Conservation (phyloP, 2,329 filamentous ascomycete genomes). For the Colletotrichum tabaci region DNA sequence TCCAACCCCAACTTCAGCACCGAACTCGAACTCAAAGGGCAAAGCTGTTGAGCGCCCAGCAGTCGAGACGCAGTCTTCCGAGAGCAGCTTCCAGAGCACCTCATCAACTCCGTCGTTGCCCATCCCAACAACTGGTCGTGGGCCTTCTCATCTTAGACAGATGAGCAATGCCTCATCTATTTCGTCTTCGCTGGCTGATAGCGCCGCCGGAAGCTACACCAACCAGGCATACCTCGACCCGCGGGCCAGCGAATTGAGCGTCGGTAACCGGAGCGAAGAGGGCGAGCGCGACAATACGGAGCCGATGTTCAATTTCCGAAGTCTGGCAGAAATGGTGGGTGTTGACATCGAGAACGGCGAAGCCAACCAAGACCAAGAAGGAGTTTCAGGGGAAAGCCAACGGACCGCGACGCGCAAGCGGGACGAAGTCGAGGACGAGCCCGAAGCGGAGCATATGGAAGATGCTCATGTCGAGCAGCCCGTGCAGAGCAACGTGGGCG, state of each 20-base stretch:
- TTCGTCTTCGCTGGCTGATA: slow-evolving; percentile 82
- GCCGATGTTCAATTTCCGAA: slow-evolving; percentile 92
- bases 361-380: slow-evolving; percentile 52
- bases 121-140: slow-evolving; percentile 66
- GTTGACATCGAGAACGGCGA: slow-evolving; percentile 69
- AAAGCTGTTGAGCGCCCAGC: slow-evolving; percentile 75
- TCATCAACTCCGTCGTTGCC: slow-evolving; percentile 58
- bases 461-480: slow-evolving; percentile 44
- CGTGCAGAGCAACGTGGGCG: slow-evolving; percentile 43
- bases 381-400: slow-evolving; percentile 46
- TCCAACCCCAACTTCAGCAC: slow-evolving; percentile 50
- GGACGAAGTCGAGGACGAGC: slow-evolving; percentile 53
- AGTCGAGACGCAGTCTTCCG: slow-evolving; percentile 45
- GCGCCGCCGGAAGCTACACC: slow-evolving; percentile 67
- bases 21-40: slow-evolving; percentile 70
- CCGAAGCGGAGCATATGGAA: slow-evolving; percentile 54
- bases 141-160: slow-evolving; percentile 82
- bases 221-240: slow-evolving; percentile 59
- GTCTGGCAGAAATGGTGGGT: slow-evolving; percentile 87
- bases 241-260: slow-evolving; percentile 68
- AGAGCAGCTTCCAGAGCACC: slow-evolving; percentile 42
- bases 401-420: slow-evolving; percentile 45
- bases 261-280: slow-evolving; percentile 62
- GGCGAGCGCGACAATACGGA: slow-evolving; percentile 73
- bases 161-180: slow-evolving; percentile 91